These are phyloP conservation scores for Benincasa hispida DNA, from an alignment of 306 rosid genomes.

Conservation along the genomic window DNA sequence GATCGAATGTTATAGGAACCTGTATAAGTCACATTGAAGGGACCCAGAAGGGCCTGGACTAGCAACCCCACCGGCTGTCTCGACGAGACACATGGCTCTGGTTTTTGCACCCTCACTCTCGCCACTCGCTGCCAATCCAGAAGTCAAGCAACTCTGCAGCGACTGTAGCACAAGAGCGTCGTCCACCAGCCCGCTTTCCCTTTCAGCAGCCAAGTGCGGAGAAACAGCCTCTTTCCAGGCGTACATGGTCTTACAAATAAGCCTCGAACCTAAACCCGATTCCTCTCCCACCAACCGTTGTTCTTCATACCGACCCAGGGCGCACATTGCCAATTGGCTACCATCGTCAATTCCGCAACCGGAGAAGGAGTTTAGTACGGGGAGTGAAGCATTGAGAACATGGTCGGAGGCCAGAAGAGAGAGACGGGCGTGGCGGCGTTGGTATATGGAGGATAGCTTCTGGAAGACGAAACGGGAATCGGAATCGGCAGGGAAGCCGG, in stretches of 20 bases:
- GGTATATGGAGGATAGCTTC: constrained; percentile 30
- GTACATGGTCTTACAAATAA: constrained; percentile 69
- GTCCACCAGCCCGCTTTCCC: constrained; percentile 43
- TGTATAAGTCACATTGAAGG: constrained; percentile 87
- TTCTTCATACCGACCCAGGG: constrained; percentile 18
- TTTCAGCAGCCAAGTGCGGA: constrained; percentile 77
- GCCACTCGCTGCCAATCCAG: constrained; percentile 12
- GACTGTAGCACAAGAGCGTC: constrained; percentile 37
- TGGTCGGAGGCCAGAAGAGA: constrained; percentile 43
- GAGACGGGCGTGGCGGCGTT: constrained; percentile 16
- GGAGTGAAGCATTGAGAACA: constrained; percentile 35
- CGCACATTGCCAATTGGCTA: not conserved
- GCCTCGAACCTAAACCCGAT: constrained; percentile 19
- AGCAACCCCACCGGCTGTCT: constrained; percentile 90
- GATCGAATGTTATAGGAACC: constrained; percentile 18
- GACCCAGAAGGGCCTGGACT: constrained; percentile 94
- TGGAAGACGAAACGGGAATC: constrained; percentile 66
- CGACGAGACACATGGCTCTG: constrained; percentile 53
- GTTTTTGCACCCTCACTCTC: constrained; percentile 21
- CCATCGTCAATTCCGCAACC: not conserved
- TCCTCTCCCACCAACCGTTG: constrained; percentile 14
- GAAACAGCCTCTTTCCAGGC: constrained; percentile 85
- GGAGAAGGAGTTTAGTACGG: constrained; percentile 12
- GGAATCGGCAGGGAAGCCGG: constrained; percentile 82
- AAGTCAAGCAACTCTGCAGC: constrained; percentile 36